Percentiles rank a stretch among this genome's conserved stretches.
phyloP scores from a whole-genome alignment of 352 stramenopile genomes.

The Phytophthora citricola region DNA sequence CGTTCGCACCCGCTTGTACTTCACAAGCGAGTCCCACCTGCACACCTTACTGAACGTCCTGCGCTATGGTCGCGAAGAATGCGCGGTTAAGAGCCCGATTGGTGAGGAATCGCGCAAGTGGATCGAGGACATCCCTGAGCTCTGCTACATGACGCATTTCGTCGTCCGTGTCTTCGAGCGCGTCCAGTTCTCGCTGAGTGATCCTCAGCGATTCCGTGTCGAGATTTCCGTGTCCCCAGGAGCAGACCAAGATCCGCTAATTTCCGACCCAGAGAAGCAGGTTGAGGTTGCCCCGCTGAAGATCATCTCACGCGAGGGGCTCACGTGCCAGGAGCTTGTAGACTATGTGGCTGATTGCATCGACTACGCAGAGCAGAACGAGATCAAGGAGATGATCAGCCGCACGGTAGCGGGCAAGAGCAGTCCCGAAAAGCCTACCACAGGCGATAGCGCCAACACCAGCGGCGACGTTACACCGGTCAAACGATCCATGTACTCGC shows the following conservation, averaged over 20 bases:
- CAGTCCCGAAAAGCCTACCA: conserved; percentile 30
- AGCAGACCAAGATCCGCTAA: conserved; percentile 77
- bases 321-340: conserved; percentile 86
- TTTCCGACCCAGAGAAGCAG: conserved; percentile 61
- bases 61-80: conserved; percentile 83
- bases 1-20: conserved; percentile 99
- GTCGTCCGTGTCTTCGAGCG: conserved; percentile 99
- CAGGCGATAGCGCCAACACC: conserved; percentile 28
- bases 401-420: conserved; percentile 35
- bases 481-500: conserved; percentile 62
- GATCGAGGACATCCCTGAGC: conserved; percentile 93
- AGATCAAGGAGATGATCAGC: conserved; percentile 42
- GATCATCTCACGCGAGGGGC: conserved; percentile 83
- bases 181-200: conserved; percentile 64
- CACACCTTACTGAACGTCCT: conserved; percentile 99
- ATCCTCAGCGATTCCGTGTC: conserved; percentile 83
- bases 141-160: conserved; percentile 99
- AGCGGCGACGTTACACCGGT: conserved; percentile 43
- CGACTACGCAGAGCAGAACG: conserved; percentile 72
- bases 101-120: conserved; percentile 82
- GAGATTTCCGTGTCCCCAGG: conserved; percentile 88
- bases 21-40: conserved; percentile 99
- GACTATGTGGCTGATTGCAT: conserved; percentile 86
- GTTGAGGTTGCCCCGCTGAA: conserved; percentile 78
- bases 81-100: conserved; percentile 57